phyloP scores from a whole-genome alignment of 148 eudicot genomes.

The Euryodendron excelsum region DNA sequence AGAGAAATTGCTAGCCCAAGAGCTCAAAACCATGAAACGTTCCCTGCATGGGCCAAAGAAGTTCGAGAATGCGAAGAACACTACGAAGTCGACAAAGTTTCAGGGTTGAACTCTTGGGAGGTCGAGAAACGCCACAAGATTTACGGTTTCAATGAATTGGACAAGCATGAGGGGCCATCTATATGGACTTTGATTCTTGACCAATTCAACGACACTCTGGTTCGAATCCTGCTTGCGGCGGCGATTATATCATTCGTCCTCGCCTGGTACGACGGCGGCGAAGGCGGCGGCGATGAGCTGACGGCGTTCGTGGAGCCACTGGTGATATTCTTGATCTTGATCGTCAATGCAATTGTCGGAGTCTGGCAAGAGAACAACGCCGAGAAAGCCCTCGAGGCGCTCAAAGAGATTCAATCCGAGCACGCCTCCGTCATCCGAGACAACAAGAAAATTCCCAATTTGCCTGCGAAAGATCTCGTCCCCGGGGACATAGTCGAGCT shows the following conservation, averaged over 20 bases:
- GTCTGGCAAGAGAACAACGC: conserved; percentile 36
- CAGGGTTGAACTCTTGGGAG: conserved; percentile 14
- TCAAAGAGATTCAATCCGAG: conserved; percentile 30
- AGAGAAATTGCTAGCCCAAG: conserved; percentile 1
- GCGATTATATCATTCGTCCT: conserved; percentile 29
- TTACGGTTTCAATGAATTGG: conserved; percentile 25
- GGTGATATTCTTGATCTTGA: conserved; percentile 26
- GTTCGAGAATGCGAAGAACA: conserved; percentile 20
- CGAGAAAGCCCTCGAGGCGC: conserved; percentile 30
- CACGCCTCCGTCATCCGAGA: conserved; percentile 23
- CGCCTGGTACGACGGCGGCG: conserved; percentile 27
- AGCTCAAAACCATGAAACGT: not conserved
- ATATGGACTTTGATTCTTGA: conserved; percentile 20
- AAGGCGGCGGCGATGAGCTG: conserved; percentile 22
- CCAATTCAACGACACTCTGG: conserved; percentile 30
- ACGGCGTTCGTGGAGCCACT: conserved; percentile 28
- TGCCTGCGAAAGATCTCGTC: conserved; percentile 29
- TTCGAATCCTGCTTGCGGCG: conserved; percentile 23
- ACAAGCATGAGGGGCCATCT: conserved; percentile 34
- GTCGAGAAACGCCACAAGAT: conserved; percentile 16
- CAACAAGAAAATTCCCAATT: not conserved
- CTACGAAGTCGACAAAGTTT: not conserved
- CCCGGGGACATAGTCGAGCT: conserved; percentile 34
- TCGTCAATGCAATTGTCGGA: conserved; percentile 29
- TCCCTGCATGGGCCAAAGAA: conserved; percentile 26